These are phyloP conservation scores for Yarrowia divulgata DNA, from an alignment of 805 yeast species.

Conservation along the genomic window DNA sequence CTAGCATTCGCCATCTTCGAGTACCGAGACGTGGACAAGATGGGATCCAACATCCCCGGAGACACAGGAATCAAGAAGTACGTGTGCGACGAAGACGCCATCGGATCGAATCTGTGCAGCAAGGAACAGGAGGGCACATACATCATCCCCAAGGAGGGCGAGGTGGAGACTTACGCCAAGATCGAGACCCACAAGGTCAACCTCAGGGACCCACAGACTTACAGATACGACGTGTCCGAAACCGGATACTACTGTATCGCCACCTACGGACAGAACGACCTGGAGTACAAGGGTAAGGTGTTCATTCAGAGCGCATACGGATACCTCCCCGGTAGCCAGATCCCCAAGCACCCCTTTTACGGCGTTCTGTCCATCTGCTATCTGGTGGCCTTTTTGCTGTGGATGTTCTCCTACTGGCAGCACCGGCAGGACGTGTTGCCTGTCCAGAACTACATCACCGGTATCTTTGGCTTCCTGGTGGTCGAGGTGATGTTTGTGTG, in stretches of 20 bases:
- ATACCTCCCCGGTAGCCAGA: constrained; percentile 83
- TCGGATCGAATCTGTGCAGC: constrained; percentile 64
- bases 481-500: constrained; percentile 85
- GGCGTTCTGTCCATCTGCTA: constrained; percentile 86
- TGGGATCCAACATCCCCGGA: constrained; percentile 59
- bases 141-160: constrained; percentile 58
- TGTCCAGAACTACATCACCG: constrained; percentile 88
- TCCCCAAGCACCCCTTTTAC: constrained; percentile 88
- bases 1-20: constrained; percentile 81
- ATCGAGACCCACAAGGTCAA: constrained; percentile 65
- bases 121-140: constrained; percentile 65
- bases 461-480: constrained; percentile 81
- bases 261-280: constrained; percentile 53
- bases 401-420: constrained; percentile 83
- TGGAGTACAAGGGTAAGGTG: constrained; percentile 66
- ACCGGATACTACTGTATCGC: constrained; percentile 96
- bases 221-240: constrained; percentile 67
- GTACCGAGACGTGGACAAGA: constrained; percentile 71
- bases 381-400: constrained; percentile 79
- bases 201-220: constrained; percentile 64
- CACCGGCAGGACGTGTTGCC: constrained; percentile 88
- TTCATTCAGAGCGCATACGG: constrained; percentile 94
- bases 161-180: constrained; percentile 57
- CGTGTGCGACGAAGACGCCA: constrained; percentile 76
- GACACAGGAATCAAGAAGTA: constrained; percentile 53